Evolutionary conservation across 2,329 filamentous ascomycete genomes (phyloP), one percentile per base, ranked within the genome.

Genomic region (Hypoxylon sp.): DNA sequence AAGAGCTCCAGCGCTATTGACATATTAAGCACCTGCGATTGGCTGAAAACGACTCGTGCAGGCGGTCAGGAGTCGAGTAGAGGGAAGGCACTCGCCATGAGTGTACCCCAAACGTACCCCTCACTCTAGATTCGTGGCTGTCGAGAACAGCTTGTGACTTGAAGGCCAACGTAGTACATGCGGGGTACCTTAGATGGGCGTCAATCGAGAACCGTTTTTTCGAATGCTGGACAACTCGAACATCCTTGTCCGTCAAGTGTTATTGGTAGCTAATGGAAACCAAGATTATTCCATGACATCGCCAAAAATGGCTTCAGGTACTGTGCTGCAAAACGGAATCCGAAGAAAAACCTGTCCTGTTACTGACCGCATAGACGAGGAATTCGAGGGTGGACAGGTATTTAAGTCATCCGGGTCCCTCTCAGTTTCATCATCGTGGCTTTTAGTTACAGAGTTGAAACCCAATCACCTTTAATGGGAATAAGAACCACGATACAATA

Each of bases 261-360:
- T 45, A 45, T 61, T 65, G 61, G 61, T 67, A 63, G 62, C 66
- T 67, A 69, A 65, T 69, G 61, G 52, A 64, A 70, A 70, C 23
- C 63, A 63, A 65, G 61, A 63, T 61, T 63, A 61, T 67, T 67
- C 68, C 57, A 70, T 69, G 68, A 70, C 68, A 70, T 70, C 61
- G 63, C 55, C 59, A 41, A 58, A 61, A 61, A 61, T 47, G 29
- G 62, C 59, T 62, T 68, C 63, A 63, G 66, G 56, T 69, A 65
- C 60, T 39, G 55, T 65, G 56, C 34, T 48, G 19, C n/a, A 52
- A 56, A 57, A 46, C 21, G 34, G 32, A 57, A 57, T 3, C 43
- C 30, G 16, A 23, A 34, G 29, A 52, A 53, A 60, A 53, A 45
- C 47, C 41, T 53, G 41, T 53, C 37, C 41, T 52, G 59, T 52